Evolutionary conservation across 768 basidiomycete species (phyloP).

Genomic region (Boletus speciosus): DNA sequence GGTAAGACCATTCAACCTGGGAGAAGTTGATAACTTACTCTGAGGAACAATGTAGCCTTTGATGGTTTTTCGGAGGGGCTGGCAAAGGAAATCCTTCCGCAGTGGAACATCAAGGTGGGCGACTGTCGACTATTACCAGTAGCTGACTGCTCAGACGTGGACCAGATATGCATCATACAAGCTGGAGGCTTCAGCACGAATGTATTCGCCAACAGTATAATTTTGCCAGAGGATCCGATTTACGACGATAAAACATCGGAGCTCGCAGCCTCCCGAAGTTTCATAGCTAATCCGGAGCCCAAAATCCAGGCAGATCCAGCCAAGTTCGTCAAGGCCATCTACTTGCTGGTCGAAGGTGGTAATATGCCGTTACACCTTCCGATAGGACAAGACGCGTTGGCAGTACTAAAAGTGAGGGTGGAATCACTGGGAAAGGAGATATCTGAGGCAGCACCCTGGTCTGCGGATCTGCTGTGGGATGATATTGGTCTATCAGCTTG

Average conservation of each 20-base stretch:
- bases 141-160: neutral
- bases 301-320: constrained; percentile 7
- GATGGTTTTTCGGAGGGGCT: constrained; percentile 35
- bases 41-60: constrained; percentile 19
- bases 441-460: no score
- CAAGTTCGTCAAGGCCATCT: constrained; percentile 9
- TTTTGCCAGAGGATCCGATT: constrained; percentile 6
- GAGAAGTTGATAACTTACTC: neutral
- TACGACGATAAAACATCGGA: constrained; percentile 4
- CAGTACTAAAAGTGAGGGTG: neutral
- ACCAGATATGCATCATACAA: constrained; percentile 20
- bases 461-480: no score
- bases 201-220: neutral
- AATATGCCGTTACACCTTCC: constrained; percentile 12
- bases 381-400: constrained; percentile 14
- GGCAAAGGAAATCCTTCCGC: constrained; percentile 35
- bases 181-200: constrained; percentile 15
- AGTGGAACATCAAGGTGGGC: constrained; percentile 39
- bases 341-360: constrained; percentile 1
- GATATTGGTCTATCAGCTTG: no score
- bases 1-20: constrained; percentile 2
- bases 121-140: neutral
- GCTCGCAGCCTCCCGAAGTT: neutral
- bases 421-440: neutral
- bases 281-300: neutral